Percentiles rank a stretch among this genome's conserved stretches.
Evolutionary conservation across 306 rosid species (phyloP).

Genomic region (Malus sieversii): DNA sequence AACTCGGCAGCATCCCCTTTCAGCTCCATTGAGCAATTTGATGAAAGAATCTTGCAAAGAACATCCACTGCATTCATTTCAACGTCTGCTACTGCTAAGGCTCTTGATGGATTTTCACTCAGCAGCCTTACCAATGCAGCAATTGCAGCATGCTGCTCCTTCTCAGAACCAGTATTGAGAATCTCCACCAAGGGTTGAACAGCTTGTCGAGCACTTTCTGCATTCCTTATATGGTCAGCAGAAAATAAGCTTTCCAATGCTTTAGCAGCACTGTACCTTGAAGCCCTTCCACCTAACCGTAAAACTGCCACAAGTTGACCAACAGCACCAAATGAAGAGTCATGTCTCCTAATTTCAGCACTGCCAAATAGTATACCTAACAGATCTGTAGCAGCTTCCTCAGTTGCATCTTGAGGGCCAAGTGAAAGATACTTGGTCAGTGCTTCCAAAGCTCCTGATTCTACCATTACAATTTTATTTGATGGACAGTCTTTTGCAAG

Average conservation of each 20-base stretch:
- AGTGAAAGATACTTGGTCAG: slow-evolving; percentile 91
- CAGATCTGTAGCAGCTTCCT: slow-evolving; percentile 95
- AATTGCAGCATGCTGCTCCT: slow-evolving; percentile 96
- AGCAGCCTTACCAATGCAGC: slow-evolving; percentile 89
- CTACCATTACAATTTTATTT: slow-evolving; percentile 91
- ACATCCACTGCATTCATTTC: slow-evolving; percentile 99
- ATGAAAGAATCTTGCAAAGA: slow-evolving; percentile 90
- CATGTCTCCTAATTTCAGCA: slow-evolving; percentile 89
- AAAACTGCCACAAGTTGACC: slow-evolving; percentile 97
- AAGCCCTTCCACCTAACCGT: slow-evolving; percentile 92
- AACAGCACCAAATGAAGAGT: slow-evolving; percentile 90
- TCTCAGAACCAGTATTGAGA: slow-evolving; percentile 90
- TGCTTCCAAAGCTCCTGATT: slow-evolving; percentile 93
- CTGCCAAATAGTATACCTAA: slow-evolving; percentile 90
- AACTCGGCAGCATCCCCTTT: slow-evolving; percentile 97
- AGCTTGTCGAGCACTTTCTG: slow-evolving; percentile 89
- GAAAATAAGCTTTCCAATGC: slow-evolving; percentile 97
- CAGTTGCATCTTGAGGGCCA: slow-evolving; percentile 94
- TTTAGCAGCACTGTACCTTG: slow-evolving; percentile 93
- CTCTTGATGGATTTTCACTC: slow-evolving; percentile 95
- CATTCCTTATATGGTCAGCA: slow-evolving; percentile 93
- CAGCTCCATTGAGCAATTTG: slow-evolving; percentile 80
- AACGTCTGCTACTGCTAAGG: slow-evolving; percentile 95
- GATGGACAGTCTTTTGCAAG: slow-evolving; percentile 83
- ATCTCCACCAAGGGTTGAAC: slow-evolving; percentile 98